phyloP scores from a whole-genome alignment of 2,329 filamentous ascomycete species.

The Capronia epimyces region DNA sequence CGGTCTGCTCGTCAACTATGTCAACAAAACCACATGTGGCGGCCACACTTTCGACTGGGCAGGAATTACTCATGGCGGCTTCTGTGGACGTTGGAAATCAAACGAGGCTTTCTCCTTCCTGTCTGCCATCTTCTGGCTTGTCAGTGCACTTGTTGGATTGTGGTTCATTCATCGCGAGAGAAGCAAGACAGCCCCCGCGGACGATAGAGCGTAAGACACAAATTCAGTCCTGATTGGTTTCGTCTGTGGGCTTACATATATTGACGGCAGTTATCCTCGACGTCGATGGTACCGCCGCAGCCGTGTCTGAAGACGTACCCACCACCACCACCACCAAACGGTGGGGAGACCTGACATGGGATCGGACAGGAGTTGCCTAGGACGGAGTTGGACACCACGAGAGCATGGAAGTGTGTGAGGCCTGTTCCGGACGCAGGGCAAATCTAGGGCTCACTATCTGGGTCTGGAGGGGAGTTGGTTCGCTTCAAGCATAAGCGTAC shows the following conservation, averaged over 20 bases:
- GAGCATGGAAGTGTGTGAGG: too few relatives aligned
- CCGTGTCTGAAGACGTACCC: slow-evolving; percentile 11
- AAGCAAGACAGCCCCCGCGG: slow-evolving; percentile 15
- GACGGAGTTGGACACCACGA: too few relatives aligned
- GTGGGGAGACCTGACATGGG: too few relatives aligned
- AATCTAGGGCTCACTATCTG: too few relatives aligned
- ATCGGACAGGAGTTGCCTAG: too few relatives aligned
- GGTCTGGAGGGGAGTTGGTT: too few relatives aligned
- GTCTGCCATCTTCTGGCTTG: slow-evolving; percentile 65
- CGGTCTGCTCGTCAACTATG: slow-evolving; percentile 58
- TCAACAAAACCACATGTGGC: slow-evolving; percentile 31
- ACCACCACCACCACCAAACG: too few relatives aligned
- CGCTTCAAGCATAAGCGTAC: too few relatives aligned
- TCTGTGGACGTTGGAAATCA: slow-evolving; percentile 66
- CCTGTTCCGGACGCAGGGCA: too few relatives aligned
- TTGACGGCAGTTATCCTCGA: slow-evolving; percentile 7
- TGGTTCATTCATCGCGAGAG: slow-evolving; percentile 26
- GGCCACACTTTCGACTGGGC: slow-evolving; percentile 55
- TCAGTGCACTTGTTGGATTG: slow-evolving; percentile 51
- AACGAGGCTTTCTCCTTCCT: slow-evolving; percentile 67
- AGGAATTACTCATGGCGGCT: slow-evolving; percentile 45
- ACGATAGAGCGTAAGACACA: slow-evolving; percentile 13
- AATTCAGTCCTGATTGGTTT: background rate
- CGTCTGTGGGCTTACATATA: slow-evolving; percentile 4
- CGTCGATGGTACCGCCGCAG: slow-evolving; percentile 18